These are phyloP conservation scores for Paecilomyces niveus DNA, from an alignment of 2,329 filamentous ascomycete species.

Conservation along the genomic window DNA sequence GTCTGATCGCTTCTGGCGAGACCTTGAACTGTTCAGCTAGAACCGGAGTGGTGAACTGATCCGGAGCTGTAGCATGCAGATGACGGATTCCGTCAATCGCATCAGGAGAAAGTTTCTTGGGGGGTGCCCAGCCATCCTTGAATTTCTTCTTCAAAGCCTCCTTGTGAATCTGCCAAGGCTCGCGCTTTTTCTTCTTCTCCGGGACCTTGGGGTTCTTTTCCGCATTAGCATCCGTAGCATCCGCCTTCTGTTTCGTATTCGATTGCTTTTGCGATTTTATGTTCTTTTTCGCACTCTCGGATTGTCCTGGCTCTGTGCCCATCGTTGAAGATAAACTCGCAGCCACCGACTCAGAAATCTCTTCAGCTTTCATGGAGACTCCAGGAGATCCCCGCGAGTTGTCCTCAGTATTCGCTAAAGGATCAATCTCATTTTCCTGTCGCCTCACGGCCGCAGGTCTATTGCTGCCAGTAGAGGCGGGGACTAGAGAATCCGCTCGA, in stretches of 20 bases:
- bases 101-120: conserved; percentile 84
- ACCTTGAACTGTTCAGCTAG: conserved; percentile 76
- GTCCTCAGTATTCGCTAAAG: not conserved
- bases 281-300: not conserved
- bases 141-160: conserved; percentile 69
- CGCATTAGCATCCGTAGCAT: not conserved
- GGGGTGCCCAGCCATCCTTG: conserved; percentile 67
- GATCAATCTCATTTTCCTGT: not conserved
- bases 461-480: not conserved
- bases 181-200: conserved; percentile 26
- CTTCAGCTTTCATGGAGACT: not conserved
- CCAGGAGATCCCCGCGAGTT: not conserved
- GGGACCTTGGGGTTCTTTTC: not conserved
- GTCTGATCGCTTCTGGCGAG: conserved; percentile 77
- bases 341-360: not conserved
- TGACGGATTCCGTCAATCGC: conserved; percentile 83
- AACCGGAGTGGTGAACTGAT: conserved; percentile 64
- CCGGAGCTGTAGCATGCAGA: conserved; percentile 69
- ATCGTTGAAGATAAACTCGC: not conserved
- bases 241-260: not conserved
- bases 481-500: not conserved
- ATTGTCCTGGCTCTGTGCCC: not conserved
- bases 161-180: conserved; percentile 71
- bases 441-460: not conserved
- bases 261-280: not conserved